Base-by-base conservation (phyloP, 2,329 filamentous ascomycete genomes). In the Sarocladium brachiariae region DNA sequence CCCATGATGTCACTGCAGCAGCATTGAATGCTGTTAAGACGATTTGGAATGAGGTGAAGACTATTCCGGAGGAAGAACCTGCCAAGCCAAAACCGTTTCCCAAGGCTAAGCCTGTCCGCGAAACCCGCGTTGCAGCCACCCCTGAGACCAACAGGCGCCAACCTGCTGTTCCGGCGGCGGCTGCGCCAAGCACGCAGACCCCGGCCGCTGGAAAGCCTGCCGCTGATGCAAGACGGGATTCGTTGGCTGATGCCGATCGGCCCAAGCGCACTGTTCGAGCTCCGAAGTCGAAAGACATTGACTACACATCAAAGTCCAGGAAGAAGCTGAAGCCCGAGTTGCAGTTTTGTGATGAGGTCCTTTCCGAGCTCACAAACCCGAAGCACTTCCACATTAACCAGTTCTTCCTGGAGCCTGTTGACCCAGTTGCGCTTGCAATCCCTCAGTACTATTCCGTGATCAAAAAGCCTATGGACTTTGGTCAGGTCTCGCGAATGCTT, bases 401-500 rank as follows among this genome's bases (percentile, higher is more conserved):
- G 51, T 84, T 87, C 53, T 99, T 99, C 71, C 72, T 89, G 59
- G 71, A 79, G 7, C 87, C 93, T 0, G 93, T 99, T 18, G 93
- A 99, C 63, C 90, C 93, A 0, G 91, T 97, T 31, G 92, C 91
- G 1, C 73, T 97, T 50, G 90, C 92, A 64, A 96, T 97, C 53
- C 93, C 93, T 1, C 85, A 86, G 21, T 99, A 99, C 65, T 89
- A 93, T 65, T 89, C 86, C 61, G 75, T 97, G 54, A 90, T 99
- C 70, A 97, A 96, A 74, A 89, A 91, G 64, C 93, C 93, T 0
- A 99, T 97, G 92, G 92, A 99, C 65, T 75, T 96, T 47, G 76
- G 78, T 14, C 96, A 89, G n/a, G 86, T 96, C 62, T 75, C 80
- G 31, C 76, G 77, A 37, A 95, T 95, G 68, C 75, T 96, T 35